phyloP scores from a whole-genome alignment of 768 basidiomycete genomes.

The Piloderma croceum region DNA sequence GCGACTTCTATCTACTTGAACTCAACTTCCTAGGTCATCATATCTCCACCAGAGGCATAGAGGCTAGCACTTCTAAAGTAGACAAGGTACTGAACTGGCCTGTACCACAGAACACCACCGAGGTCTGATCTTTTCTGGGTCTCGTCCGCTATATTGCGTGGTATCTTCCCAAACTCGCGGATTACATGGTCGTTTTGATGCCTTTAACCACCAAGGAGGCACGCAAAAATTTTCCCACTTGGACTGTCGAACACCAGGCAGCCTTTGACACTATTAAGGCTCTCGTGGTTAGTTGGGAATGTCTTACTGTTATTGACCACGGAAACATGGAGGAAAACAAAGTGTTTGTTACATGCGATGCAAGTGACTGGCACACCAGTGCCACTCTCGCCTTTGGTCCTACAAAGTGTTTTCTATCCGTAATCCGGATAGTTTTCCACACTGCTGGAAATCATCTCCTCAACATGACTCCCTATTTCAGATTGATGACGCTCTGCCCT shows the following conservation, averaged over 20 bases:
- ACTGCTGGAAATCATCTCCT: too few species aligned
- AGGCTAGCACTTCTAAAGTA: constrained; percentile 20
- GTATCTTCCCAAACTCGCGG: constrained; percentile 24
- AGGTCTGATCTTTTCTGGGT: constrained; percentile 22
- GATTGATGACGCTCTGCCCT: too few species aligned
- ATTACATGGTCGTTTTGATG: constrained; percentile 22
- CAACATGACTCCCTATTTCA: too few species aligned
- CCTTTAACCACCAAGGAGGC: constrained; percentile 19
- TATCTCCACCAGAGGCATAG: constrained; percentile 22
- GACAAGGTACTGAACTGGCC: constrained; percentile 27
- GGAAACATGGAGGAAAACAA: constrained; percentile 20
- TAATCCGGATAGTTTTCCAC: too few species aligned
- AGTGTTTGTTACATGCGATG: constrained; percentile 28
- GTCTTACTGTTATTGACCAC: constrained; percentile 29
- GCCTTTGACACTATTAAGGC: constrained; percentile 34
- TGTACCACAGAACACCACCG: constrained; percentile 7
- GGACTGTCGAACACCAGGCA: constrained; percentile 22
- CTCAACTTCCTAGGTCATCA: constrained; percentile 24
- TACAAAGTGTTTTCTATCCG: too few species aligned
- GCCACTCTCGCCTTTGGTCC: constrained; percentile 27
- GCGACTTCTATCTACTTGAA: constrained; percentile 16
- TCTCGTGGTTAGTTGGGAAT: constrained; percentile 19
- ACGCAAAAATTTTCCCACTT: constrained; percentile 16
- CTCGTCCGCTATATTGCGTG: constrained; percentile 24
- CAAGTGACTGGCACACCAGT: too few species aligned